Evolutionary conservation across 768 basidiomycete genomes (phyloP).

Genomic region (Russula ochroleuca): DNA sequence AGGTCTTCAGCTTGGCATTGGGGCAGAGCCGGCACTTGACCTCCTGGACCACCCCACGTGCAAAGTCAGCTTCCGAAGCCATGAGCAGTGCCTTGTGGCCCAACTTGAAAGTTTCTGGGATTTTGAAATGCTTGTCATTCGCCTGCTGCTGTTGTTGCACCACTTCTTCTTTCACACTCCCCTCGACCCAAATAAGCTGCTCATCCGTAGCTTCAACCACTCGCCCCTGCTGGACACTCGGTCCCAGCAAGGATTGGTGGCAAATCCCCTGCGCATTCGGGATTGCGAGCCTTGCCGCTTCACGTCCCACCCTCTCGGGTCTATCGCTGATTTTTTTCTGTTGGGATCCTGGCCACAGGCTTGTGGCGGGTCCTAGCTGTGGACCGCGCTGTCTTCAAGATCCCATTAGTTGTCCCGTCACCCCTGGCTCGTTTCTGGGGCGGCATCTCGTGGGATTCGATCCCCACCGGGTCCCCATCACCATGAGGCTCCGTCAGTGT

Average conservation of each 20-base stretch:
- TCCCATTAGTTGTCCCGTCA: background rate
- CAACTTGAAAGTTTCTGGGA: background rate
- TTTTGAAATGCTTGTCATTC: background rate
- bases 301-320: background rate
- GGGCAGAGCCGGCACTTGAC: no score
- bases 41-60: no score
- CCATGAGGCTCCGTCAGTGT: no score
- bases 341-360: background rate
- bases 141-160: background rate
- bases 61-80: background rate
- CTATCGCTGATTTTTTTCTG: background rate
- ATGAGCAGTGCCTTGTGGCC: background rate
- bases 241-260: background rate
- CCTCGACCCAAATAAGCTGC: no score
- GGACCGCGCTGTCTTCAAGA: background rate
- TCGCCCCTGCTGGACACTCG: background rate
- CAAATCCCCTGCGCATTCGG: background rate
- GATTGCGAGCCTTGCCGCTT: background rate
- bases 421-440: no score
- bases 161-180: background rate
- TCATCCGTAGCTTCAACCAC: background rate
- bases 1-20: no score
- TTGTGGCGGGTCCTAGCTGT: background rate
- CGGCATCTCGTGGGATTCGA: no score
- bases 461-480: no score